These are phyloP conservation scores for Alisma plantagoaquatica DNA, from an alignment of 106 monocot species.

Conservation along the genomic window DNA sequence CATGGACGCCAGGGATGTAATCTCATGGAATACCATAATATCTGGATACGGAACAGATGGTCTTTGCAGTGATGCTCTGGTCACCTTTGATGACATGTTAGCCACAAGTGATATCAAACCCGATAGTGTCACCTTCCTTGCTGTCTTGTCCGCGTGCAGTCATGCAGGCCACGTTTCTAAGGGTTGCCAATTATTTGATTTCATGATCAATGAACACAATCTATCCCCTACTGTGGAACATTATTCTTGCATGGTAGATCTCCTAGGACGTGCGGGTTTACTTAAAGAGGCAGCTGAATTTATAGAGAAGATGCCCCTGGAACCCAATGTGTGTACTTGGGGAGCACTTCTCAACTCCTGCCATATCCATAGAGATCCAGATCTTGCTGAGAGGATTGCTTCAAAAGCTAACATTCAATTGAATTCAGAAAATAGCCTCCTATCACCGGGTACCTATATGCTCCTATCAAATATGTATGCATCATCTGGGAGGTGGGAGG, in stretches of 20 bases:
- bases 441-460: conserved; percentile 47
- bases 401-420: conserved; percentile 28
- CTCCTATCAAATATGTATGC: conserved; percentile 74
- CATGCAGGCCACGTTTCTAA: conserved; percentile 37
- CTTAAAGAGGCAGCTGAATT: conserved; percentile 32
- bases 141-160: conserved; percentile 51
- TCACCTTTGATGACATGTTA: conserved; percentile 42
- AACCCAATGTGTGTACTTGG: conserved; percentile 51
- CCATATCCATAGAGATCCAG: conserved; percentile 28
- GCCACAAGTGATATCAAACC: conserved; percentile 18
- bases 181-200: conserved; percentile 34
- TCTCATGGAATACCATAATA: conserved; percentile 84
- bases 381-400: conserved; percentile 18
- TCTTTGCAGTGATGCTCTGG: conserved; percentile 25
- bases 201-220: conserved; percentile 25
- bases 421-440: conserved; percentile 42
- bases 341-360: conserved; percentile 58
- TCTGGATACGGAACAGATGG: conserved; percentile 55
- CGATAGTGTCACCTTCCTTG: conserved; percentile 44
- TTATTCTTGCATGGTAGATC: conserved; percentile 75
- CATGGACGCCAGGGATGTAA: conserved; percentile 39
- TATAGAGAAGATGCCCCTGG: conserved; percentile 39
- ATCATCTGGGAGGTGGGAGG: conserved; percentile 43
- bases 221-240: conserved; percentile 46
- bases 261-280: conserved; percentile 58